phyloP scores from a whole-genome alignment of 805 yeast genomes.

The Naumovozyma castellii region DNA sequence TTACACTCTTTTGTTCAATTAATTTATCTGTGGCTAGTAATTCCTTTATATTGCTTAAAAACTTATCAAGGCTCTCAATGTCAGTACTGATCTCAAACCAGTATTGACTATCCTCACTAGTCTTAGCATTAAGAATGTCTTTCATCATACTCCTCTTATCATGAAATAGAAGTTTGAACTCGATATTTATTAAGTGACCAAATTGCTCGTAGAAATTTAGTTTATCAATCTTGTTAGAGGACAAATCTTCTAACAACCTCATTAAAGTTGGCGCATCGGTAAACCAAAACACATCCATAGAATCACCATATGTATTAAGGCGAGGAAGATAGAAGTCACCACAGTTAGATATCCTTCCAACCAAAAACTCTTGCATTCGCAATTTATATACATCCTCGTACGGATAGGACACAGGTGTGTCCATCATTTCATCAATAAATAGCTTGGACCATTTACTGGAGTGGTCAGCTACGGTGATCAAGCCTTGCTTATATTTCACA shows the following conservation, averaged over 20 bases:
- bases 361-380: conserved; percentile 25
- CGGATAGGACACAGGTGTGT: conserved; percentile 24
- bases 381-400: conserved; percentile 21
- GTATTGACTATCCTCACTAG: conserved; percentile 9
- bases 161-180: conserved; percentile 22
- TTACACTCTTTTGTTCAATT: not conserved
- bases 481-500: not conserved
- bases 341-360: conserved; percentile 24
- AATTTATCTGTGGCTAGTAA: conserved; percentile 7
- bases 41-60: not conserved
- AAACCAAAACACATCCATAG: conserved; percentile 1
- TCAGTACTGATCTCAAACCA: conserved; percentile 27
- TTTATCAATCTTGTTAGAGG: conserved; percentile 19
- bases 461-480: not conserved
- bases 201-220: conserved; percentile 16
- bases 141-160: conserved; percentile 18
- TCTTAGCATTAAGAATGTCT: conserved; percentile 10
- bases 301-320: conserved; percentile 6
- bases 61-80: conserved; percentile 16
- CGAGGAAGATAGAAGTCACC: conserved; percentile 29
- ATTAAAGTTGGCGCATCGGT: conserved; percentile 15
- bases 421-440: conserved; percentile 18
- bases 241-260: conserved; percentile 13
- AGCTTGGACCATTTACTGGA: conserved; percentile 17
- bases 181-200: conserved; percentile 16